Evolutionary conservation across 257 asterid species (phyloP).

Genomic region (Striga asiatica): DNA sequence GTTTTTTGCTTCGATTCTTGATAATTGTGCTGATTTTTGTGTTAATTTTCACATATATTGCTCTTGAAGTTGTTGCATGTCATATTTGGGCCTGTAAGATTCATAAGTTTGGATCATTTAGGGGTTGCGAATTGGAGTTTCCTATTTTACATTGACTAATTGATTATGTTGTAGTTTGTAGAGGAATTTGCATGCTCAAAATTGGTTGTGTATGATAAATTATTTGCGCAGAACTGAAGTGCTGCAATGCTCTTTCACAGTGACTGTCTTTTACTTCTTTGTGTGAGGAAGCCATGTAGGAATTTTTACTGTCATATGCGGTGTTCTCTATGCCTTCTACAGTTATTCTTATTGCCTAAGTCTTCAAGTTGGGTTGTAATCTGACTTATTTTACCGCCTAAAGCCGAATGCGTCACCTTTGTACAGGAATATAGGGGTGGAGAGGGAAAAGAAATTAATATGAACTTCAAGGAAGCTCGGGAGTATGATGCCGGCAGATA

Average conservation of each 20-base stretch:
- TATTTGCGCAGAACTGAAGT: background rate
- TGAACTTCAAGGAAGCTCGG: conserved; percentile 35
- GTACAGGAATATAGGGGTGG: too few relatives aligned
- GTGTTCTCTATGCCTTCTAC: background rate
- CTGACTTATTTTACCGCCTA: too few relatives aligned
- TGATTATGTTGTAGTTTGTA: background rate
- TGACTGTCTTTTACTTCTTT: background rate
- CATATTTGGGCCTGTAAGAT: too few relatives aligned
- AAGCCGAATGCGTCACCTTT: too few relatives aligned
- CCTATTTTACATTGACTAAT: background rate
- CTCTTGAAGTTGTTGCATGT: conserved; percentile 11
- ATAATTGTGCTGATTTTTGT: background rate
- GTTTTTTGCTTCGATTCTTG: background rate
- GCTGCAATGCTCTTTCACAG: background rate
- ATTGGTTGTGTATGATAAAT: background rate
- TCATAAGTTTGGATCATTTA: too few relatives aligned
- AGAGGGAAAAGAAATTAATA: too few relatives aligned
- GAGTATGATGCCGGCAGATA: conserved; percentile 33
- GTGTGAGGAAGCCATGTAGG: background rate
- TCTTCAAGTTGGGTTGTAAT: too few relatives aligned
- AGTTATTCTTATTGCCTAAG: too few relatives aligned
- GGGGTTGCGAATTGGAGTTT: background rate
- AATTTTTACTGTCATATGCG: background rate
- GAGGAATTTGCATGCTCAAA: background rate
- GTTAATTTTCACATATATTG: background rate